Evolutionary conservation across 441 rosid species (phyloP), one percentile per base, ranked within the genome.

Genomic region (Mallotus repandus): DNA sequence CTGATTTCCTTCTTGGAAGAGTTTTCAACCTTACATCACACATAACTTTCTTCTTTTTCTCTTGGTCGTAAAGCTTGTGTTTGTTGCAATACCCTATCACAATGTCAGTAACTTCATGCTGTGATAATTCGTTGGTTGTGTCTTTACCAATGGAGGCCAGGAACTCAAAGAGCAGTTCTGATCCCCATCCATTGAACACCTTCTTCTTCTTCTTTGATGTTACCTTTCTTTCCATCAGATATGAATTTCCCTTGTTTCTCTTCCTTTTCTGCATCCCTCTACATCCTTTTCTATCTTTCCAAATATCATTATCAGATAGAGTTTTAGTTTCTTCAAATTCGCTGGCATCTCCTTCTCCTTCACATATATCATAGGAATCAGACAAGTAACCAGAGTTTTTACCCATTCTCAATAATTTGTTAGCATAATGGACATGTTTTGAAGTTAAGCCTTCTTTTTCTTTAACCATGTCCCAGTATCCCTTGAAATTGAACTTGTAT

Each of bases 171-270:
- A 85, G 86, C 45, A 80, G 46, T 74, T 72, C 79, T 14, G 91
- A 84, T 38, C 81, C 88, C 87, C 87, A 85, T 32, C 91, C 86
- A 41, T 63, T 22, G 50, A 81, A 81, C 59, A 82, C 83, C 45
- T 38, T 38, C 41, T 84, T 83, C 45, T 11, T 74, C 70, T 67
- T 69, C 63, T 66, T 76, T 2, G 78, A 49, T 15, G 61, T 62
- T 3, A 35, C 49, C 49, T 62, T 70, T 79, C 54, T 67, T 66
- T 70, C 55, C 69, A n/a, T 59, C 59, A 45, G 57, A 7, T 0
- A 41, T 14, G 1, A 21, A 19, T 73, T 64, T 41, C 25, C 52
- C 55, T 56, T 50, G 16, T 49, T 56, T 13, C 58, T 66, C 57
- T 29, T 76, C 58, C 66, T 52, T 56, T 71, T 65, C n/a, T n/a